Evolutionary conservation across 1,284 basidiomycete species (phyloP), one percentile per base, ranked within the genome.

Genomic region (Marasmius tenuissimus): DNA sequence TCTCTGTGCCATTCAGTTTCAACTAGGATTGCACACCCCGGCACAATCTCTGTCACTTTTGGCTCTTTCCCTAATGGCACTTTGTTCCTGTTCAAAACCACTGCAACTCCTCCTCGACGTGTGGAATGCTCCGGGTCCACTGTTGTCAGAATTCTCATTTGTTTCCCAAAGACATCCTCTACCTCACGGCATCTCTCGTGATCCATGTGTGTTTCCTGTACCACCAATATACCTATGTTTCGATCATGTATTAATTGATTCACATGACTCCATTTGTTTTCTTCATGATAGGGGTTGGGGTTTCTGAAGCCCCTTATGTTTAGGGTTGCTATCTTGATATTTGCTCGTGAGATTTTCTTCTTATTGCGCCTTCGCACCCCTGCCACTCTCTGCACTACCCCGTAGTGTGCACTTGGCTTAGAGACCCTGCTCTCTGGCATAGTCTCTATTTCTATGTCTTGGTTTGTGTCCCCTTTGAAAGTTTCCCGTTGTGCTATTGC

Each of bases 271-370:
- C 64, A 63, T 50, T 64, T 67, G 53, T 64, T 42, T 8, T 58
- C 47, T 11, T 50, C 37, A 20, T 63, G 62, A 20, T 53, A 18
- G 2, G 52, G 9, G 33, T 58, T 61, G 0, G 57, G 7, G 8
- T 51, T 52, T 2, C 65, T 60, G 12, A 58, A 47, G 0, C 66
- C 66, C 16, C 40, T 55, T 0, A 66, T 63, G 35, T 68, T 68
- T 1, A 68, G 53, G 3, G 59, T 38, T 0, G 61, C 61, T 0
- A 65, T 27, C 10, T 34, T 34, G 0, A 60, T 55, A 0, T 52
- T 54, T 1, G 66, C 65, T 55, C 62, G 64, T 9, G 57, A 61
- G 4, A 18, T 60, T 12, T 63, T 66, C 34, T 60, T 64, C 2
- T 47, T 16, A 2, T 42, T 42, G 27, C 27, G 27, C 4, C 2